Conservation (phyloP, 768 basidiomycete species). For the Albatrellus ellisii region DNA sequence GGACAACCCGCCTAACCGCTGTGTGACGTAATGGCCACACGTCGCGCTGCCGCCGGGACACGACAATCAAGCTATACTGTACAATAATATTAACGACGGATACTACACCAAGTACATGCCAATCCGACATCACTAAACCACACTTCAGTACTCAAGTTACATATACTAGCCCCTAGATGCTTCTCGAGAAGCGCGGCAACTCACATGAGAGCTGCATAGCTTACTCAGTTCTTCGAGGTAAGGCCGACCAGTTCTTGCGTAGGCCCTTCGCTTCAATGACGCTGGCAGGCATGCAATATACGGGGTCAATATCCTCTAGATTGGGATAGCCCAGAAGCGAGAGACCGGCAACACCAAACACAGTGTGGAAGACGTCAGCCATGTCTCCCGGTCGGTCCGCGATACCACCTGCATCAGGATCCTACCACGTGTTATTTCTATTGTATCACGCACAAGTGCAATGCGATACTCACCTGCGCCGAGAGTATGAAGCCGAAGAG, state of each 20-base stretch:
- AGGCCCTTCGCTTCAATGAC: slow-evolving; percentile 62
- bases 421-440: slow-evolving; percentile 30
- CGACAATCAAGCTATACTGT: too few relatives aligned
- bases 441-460: not conserved
- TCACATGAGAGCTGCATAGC: not conserved
- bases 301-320: slow-evolving; percentile 78
- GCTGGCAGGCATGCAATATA: slow-evolving; percentile 88
- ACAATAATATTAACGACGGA: too few relatives aligned
- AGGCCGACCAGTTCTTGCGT: slow-evolving; percentile 48
- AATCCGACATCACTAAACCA: too few relatives aligned
- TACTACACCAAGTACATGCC: too few relatives aligned
- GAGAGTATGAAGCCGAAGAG: slow-evolving; percentile 74
- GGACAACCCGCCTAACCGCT: too few relatives aligned
- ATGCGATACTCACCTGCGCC: slow-evolving; percentile 46
- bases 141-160: too few relatives aligned
- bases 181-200: too few relatives aligned
- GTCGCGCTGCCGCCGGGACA: too few relatives aligned
- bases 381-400: slow-evolving; percentile 89
- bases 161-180: too few relatives aligned
- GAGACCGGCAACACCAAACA: slow-evolving; percentile 79
- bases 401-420: slow-evolving; percentile 83
- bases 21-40: too few relatives aligned
- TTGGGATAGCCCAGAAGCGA: slow-evolving; percentile 82
- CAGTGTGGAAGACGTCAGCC: slow-evolving; percentile 95
- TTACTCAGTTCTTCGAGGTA: slow-evolving; percentile 19